Conservation (phyloP, 306 rosid species). For the Quercus ilex region DNA sequence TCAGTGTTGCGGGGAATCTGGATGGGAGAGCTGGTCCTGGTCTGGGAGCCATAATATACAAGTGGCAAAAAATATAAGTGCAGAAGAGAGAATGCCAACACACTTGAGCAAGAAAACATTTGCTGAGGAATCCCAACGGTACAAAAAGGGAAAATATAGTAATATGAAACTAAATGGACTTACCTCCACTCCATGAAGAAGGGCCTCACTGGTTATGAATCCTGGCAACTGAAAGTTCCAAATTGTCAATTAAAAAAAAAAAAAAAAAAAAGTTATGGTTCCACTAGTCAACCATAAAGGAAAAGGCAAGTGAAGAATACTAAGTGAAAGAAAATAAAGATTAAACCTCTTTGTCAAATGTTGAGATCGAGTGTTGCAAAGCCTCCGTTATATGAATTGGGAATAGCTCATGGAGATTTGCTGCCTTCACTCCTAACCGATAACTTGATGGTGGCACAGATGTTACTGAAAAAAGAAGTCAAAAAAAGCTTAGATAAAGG, state of each 20-base stretch:
- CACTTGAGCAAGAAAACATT: neutral
- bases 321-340: constrained; percentile 4
- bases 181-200: constrained; percentile 99
- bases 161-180: neutral
- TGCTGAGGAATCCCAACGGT: neutral
- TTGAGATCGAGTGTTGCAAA: constrained; percentile 64
- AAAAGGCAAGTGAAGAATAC: neutral
- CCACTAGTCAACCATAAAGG: constrained; percentile 2
- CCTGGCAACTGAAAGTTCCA: constrained; percentile 76
- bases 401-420: constrained; percentile 70
- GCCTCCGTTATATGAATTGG: constrained; percentile 67
- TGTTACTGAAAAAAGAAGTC: constrained; percentile 43
- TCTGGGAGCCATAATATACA: constrained; percentile 39
- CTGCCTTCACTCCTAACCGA: constrained; percentile 92
- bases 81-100: neutral
- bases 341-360: constrained; percentile 80
- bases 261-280: constrained; percentile 3
- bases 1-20: constrained; percentile 68
- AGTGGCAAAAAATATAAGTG: neutral
- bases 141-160: neutral
- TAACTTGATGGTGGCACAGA: constrained; percentile 86
- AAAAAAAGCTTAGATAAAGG: constrained; percentile 20
- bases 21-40: constrained; percentile 92
- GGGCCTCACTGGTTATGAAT: constrained; percentile 77
- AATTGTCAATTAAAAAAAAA: constrained; percentile 12